Evolutionary conservation across 306 rosid genomes (phyloP).

Genomic region (Vigna reflexopilosa): DNA sequence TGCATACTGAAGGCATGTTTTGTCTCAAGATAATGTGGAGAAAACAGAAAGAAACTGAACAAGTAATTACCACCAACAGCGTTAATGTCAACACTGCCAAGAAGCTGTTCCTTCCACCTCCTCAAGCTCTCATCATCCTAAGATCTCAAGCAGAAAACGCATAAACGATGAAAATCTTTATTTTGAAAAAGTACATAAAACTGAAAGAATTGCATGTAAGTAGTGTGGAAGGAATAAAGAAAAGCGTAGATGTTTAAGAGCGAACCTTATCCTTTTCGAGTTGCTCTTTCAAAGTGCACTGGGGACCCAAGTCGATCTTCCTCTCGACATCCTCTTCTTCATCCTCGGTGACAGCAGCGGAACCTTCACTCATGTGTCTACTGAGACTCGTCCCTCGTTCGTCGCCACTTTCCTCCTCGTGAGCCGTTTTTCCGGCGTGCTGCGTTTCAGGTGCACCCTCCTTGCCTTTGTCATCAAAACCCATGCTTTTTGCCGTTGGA

Average conservation of each 20-base stretch:
- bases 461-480: constrained; percentile 59
- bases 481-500: constrained; percentile 64
- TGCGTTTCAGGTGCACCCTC: constrained; percentile 34
- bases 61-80: constrained; percentile 78
- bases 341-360: constrained; percentile 68
- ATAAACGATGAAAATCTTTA: constrained; percentile 5
- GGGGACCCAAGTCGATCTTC: constrained; percentile 86
- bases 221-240: no score
- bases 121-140: constrained; percentile 94
- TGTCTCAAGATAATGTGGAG: not conserved
- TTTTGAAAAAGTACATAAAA: no score
- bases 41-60: not conserved
- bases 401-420: constrained; percentile 47
- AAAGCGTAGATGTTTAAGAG: not conserved
- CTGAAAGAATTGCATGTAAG: no score
- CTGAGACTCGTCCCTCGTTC: constrained; percentile 35
- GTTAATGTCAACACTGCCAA: constrained; percentile 77
- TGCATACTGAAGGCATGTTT: no score
- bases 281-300: constrained; percentile 78
- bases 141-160: constrained; percentile 38
- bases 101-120: constrained; percentile 97
- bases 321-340: constrained; percentile 72
- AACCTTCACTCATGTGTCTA: constrained; percentile 63
- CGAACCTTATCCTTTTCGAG: constrained; percentile 90
- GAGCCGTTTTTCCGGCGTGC: constrained; percentile 9